These are phyloP conservation scores for Penicillium palitans DNA, from an alignment of 2,329 filamentous ascomycete species.

Conservation along the genomic window DNA sequence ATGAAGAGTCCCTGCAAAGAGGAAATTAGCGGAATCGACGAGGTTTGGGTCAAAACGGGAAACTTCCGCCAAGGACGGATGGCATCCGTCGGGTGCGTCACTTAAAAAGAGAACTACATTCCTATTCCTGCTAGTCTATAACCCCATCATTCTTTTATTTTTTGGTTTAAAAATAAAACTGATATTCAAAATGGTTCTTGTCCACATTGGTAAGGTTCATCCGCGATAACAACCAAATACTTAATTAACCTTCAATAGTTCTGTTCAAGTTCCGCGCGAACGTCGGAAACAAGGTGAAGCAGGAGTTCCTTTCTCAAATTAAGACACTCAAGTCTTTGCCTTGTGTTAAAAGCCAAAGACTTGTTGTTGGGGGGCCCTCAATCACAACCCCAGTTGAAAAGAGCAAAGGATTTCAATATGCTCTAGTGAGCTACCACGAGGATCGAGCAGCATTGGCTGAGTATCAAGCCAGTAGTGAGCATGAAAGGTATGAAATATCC, in stretches of 20 bases:
- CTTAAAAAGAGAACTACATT: not conserved
- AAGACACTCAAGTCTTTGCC: slow-evolving; percentile 52
- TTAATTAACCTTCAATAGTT: slow-evolving; percentile 36
- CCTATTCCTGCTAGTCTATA: not conserved
- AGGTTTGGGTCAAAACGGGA: not conserved
- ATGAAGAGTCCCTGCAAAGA: not conserved
- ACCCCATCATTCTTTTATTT: not conserved
- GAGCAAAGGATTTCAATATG: slow-evolving; percentile 56
- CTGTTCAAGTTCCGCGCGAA: slow-evolving; percentile 53
- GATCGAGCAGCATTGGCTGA: slow-evolving; percentile 48
- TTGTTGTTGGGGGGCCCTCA: slow-evolving; percentile 55
- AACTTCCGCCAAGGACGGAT: slow-evolving; percentile 4
- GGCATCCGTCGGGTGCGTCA: not conserved
- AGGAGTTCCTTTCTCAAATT: slow-evolving; percentile 50
- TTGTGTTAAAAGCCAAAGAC: slow-evolving; percentile 51
- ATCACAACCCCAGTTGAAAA: slow-evolving; percentile 54
- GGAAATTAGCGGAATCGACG: not conserved
- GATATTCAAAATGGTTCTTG: slow-evolving; percentile 25
- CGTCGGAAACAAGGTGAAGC: slow-evolving; percentile 45
- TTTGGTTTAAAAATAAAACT: not conserved
- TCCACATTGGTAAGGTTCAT: slow-evolving; percentile 26
- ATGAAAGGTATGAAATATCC: slow-evolving; percentile 45
- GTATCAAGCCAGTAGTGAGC: slow-evolving; percentile 56
- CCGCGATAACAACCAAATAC: too few relatives aligned
- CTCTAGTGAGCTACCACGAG: slow-evolving; percentile 55